Conservation (phyloP, 768 basidiomycete species). For the Naganishia friedmannii region DNA sequence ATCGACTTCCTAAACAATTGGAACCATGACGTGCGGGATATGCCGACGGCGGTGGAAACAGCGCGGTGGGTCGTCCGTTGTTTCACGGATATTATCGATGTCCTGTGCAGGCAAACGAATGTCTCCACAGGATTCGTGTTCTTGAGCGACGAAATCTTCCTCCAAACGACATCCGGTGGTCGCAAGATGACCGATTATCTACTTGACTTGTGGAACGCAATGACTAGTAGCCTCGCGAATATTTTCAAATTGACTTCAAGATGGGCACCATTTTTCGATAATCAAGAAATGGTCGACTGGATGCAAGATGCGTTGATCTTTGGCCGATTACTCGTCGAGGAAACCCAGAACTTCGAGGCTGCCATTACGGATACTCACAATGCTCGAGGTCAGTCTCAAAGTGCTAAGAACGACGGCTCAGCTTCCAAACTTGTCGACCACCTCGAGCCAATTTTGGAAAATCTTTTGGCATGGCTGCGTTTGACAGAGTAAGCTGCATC, state of each 20-base stretch:
- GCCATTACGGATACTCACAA: conserved; percentile 57
- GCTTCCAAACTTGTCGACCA: conserved; percentile 73
- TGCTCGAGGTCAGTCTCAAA: conserved; percentile 33
- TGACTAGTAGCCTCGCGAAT: conserved; percentile 73
- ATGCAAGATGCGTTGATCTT: conserved; percentile 98
- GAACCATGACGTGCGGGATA: conserved; percentile 59
- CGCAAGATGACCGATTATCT: conserved; percentile 58
- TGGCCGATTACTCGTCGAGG: conserved; percentile 76
- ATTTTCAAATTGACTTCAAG: conserved; percentile 79
- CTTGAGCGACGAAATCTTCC: conserved; percentile 40
- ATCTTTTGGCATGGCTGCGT: conserved; percentile 81
- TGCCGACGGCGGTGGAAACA: conserved; percentile 66
- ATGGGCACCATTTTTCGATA: conserved; percentile 79
- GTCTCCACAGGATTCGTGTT: conserved; percentile 26
- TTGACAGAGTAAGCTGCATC: conserved; percentile 55
- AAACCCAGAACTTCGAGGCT: conserved; percentile 74
- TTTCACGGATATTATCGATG: conserved; percentile 86
- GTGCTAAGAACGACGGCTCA: conserved; percentile 37
- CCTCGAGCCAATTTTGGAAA: conserved; percentile 73
- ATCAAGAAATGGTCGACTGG: conserved; percentile 85
- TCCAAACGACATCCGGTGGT: conserved; percentile 38
- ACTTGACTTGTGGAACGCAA: conserved; percentile 72
- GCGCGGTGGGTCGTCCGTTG: conserved; percentile 88
- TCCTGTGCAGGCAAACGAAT: conserved; percentile 60
- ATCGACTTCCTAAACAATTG: conserved; percentile 68